Conservation (phyloP, 805 yeast species). For the Myxozyma neotropica region DNA sequence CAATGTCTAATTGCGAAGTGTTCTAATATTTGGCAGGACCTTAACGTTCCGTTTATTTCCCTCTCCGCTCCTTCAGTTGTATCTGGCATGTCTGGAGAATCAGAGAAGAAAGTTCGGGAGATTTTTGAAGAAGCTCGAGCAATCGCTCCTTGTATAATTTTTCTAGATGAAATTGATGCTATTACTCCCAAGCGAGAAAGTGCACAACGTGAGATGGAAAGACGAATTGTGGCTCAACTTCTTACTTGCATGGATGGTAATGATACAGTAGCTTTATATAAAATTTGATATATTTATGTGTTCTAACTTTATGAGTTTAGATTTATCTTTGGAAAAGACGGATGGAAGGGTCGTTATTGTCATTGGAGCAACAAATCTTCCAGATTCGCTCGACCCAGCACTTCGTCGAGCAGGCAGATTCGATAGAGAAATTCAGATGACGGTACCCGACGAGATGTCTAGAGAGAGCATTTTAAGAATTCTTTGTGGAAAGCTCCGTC, state of each 20-base stretch:
- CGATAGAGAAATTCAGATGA: conserved; percentile 89
- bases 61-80: conserved; percentile 95
- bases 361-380: conserved; percentile 95
- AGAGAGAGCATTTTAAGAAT: conserved; percentile 65
- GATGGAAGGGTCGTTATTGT: conserved; percentile 91
- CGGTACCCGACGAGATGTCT: conserved; percentile 89
- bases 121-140: conserved; percentile 83
- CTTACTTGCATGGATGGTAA: conserved; percentile 96
- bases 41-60: conserved; percentile 88
- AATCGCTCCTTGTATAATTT: conserved; percentile 88
- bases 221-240: conserved; percentile 93
- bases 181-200: conserved; percentile 98
- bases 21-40: conserved; percentile 47
- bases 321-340: conserved; percentile 77
- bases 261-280: conserved; percentile 46
- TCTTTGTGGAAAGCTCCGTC: conserved; percentile 57
- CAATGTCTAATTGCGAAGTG: neutral
- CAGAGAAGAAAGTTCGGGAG: conserved; percentile 91
- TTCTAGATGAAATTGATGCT: conserved; percentile 96
- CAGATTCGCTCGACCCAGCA: conserved; percentile 93
- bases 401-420: conserved; percentile 95
- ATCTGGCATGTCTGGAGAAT: conserved; percentile 99
- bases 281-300: too few species aligned
- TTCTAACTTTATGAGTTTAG: conserved; percentile 1
- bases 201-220: conserved; percentile 97